These are phyloP conservation scores for Micractinium sp. DNA, from an alignment of 139 green algal genomes.

Conservation along the genomic window DNA sequence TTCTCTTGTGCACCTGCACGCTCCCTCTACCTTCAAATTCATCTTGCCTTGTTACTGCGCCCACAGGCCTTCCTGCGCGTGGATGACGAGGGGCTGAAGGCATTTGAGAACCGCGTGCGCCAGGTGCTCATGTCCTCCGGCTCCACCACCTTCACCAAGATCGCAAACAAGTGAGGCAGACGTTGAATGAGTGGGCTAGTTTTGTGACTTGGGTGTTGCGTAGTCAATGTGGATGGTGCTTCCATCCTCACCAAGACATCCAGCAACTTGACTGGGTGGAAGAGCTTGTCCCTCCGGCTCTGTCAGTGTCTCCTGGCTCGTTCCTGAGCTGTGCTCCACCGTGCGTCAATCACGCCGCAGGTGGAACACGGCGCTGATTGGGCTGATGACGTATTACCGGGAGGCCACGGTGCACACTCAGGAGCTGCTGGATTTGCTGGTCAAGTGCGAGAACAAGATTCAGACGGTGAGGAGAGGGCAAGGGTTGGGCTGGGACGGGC, in stretches of 20 bases:
- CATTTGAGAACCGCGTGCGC: slow-evolving; percentile 95
- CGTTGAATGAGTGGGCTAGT: too few species aligned
- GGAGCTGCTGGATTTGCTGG: slow-evolving; percentile 99
- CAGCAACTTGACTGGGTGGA: too few species aligned
- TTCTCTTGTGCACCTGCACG: too few species aligned
- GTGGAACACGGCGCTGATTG: slow-evolving; percentile 98
- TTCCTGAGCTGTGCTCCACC: too few species aligned
- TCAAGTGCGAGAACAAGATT: slow-evolving; percentile 99
- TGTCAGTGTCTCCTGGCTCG: not conserved
- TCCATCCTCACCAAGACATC: too few species aligned
- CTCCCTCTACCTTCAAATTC: too few species aligned
- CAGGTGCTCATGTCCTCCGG: slow-evolving; percentile 98
- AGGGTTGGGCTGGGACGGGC: too few species aligned
- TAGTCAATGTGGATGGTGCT: not conserved
- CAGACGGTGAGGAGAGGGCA: slow-evolving; percentile 80
- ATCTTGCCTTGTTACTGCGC: too few species aligned
- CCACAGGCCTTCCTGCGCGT: slow-evolving; percentile 93
- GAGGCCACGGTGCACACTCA: slow-evolving; percentile 95
- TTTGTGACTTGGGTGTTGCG: not conserved
- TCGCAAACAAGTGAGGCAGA: slow-evolving; percentile 96
- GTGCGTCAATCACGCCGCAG: not conserved
- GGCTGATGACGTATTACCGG: slow-evolving; percentile 97
- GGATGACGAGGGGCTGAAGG: slow-evolving; percentile 97
- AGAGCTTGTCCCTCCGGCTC: not conserved
- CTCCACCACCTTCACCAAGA: slow-evolving; percentile 99